phyloP scores from a whole-genome alignment of 768 basidiomycete species.

The Mycena venus region DNA sequence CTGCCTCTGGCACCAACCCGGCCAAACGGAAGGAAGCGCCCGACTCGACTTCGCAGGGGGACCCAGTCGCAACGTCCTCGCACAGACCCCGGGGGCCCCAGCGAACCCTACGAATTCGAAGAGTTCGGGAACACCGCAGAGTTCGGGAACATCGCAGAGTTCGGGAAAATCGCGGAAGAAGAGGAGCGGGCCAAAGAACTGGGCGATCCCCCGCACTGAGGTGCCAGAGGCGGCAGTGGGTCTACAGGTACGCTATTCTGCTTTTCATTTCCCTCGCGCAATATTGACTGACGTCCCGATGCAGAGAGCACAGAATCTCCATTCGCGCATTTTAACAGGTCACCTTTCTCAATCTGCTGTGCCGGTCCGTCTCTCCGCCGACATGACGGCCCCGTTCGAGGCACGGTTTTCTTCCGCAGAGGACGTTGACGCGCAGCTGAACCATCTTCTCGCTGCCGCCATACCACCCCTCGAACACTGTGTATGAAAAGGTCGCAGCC shows the following conservation, averaged over 20 bases:
- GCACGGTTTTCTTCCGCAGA: not conserved
- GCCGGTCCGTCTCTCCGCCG: not conserved
- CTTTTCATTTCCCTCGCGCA: not conserved
- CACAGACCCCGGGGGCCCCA: too few relatives aligned
- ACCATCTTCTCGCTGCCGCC: not conserved
- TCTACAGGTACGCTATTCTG: not conserved
- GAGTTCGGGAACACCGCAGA: too few relatives aligned
- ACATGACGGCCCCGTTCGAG: not conserved
- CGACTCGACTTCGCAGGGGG: too few relatives aligned
- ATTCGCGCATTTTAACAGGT: not conserved
- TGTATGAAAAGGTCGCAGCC: not conserved
- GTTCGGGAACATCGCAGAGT: too few relatives aligned
- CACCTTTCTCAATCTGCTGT: not conserved
- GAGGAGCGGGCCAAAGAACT: not conserved
- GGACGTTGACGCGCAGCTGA: not conserved
- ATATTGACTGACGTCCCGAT: not conserved
- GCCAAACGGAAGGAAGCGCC: too few relatives aligned
- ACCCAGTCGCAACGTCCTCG: not conserved
- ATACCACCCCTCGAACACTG: not conserved
- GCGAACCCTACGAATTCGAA: not conserved
- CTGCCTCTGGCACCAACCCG: too few relatives aligned
- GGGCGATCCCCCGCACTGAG: not conserved
- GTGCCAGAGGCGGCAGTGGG: not conserved
- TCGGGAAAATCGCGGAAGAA: too few relatives aligned
- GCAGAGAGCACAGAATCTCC: not conserved